Base-by-base conservation (phyloP, 768 basidiomycete genomes). In the Phanerodontia chrysosporium region DNA sequence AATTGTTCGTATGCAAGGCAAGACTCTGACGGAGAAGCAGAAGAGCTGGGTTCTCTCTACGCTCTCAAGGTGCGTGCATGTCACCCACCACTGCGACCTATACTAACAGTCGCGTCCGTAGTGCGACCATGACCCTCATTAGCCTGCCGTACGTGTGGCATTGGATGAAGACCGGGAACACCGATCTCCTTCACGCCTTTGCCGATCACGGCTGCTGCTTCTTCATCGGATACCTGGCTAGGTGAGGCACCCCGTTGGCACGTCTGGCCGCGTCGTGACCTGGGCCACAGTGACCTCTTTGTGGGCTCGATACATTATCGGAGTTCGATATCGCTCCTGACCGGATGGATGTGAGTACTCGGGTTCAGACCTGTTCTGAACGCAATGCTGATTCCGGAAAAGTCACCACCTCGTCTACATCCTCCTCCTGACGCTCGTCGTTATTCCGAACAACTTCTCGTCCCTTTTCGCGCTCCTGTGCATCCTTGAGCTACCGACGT, bases 371-470 rank as follows among this genome's bases (percentile, higher is more conserved):
- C 32, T 16, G 2, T 28, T 5, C 28, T 42, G 14, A 36, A 1
- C 6, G 21, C 51, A 35, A 5, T 22, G 14, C 48, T 42, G 39
- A 27, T 24, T 13, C 9, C 25, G 25, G 25, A 35, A 9, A 27
- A 60, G 59, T 35, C 59, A 60, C 48, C 59, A 60, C 55, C 32
- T 32, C 16, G 55, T 32, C 28, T 60, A 60, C 55, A 51, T 56
- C 5, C n/a, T 44, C 10, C 53, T 60, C 49, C n/a, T 60, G 45
- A 42, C 54, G 7, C 36, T 60, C 35, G 3, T 60, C 55, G 48
- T 56, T 14, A 27, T 60, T n/a, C 54, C 59, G 12, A 25, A 56
- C 59, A 13, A 29, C 45, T 57, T 49, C 55, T 4, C 59, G 1
- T 30, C 59, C 21, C 54, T 60, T 22, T 60, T 60, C 59, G 8